phyloP scores from a whole-genome alignment of 2,329 filamentous ascomycete genomes.

The Cordyceps cateniannulata region DNA sequence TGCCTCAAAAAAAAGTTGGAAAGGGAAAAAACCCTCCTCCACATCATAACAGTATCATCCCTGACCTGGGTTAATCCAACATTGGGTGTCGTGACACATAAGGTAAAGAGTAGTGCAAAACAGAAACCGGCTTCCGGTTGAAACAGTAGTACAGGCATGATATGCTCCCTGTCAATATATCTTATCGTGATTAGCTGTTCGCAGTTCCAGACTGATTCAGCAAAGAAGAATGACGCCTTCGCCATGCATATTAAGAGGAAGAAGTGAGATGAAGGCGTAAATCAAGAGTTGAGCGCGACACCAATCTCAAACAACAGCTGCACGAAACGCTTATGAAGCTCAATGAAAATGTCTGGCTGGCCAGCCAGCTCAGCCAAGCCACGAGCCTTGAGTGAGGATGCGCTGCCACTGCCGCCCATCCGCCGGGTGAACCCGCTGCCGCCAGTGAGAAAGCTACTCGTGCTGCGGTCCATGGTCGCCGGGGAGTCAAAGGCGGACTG shows the following conservation, averaged over 20 bases:
- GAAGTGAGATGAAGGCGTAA: background rate
- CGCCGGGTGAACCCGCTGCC: conserved; percentile 51
- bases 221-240: conserved; percentile 16
- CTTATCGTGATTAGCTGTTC: background rate
- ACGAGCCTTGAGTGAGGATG: conserved; percentile 49
- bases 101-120: background rate
- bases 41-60: background rate
- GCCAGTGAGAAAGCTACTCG: conserved; percentile 51
- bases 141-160: background rate
- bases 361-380: conserved; percentile 61
- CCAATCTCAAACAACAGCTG: conserved; percentile 54
- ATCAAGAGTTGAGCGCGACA: conserved; percentile 44
- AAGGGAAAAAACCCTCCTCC: background rate
- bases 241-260: conserved; percentile 17
- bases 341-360: conserved; percentile 61
- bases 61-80: conserved; percentile 6
- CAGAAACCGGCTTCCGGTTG: background rate
- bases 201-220: conserved; percentile 7
- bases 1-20: background rate
- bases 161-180: conserved; percentile 1
- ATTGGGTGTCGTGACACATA: background rate
- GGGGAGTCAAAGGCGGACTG: conserved; percentile 25
- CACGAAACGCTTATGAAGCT: conserved; percentile 59
- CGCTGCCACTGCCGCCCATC: conserved; percentile 50
- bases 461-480: conserved; percentile 31